Conservation (phyloP, 2,329 filamentous ascomycete species). For the Lithohypha guttulata region DNA sequence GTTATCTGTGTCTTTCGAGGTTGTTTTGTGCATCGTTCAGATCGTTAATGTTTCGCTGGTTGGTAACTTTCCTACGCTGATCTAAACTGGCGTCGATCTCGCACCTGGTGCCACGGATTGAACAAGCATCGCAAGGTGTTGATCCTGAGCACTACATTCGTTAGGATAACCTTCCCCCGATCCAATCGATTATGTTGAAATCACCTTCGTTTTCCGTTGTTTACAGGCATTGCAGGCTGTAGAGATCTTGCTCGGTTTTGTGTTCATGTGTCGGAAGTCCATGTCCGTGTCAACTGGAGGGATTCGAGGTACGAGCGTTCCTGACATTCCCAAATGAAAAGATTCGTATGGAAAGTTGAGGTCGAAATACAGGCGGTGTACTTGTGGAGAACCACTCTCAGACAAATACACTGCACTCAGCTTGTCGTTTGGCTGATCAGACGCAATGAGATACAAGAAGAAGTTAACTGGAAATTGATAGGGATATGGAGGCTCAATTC, state of each 20-base stretch:
- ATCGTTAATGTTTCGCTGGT: constrained; percentile 20
- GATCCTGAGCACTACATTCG: constrained; percentile 18
- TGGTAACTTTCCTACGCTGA: constrained; percentile 20
- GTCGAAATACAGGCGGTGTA: too few relatives aligned
- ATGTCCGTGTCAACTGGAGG: not conserved
- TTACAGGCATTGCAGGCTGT: constrained; percentile 21
- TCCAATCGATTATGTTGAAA: not conserved
- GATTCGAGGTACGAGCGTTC: constrained; percentile 17
- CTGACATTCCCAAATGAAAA: too few relatives aligned
- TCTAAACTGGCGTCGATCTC: constrained; percentile 19
- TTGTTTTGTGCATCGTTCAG: constrained; percentile 14
- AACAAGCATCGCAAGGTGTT: constrained; percentile 19
- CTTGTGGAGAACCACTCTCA: too few relatives aligned
- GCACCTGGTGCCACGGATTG: constrained; percentile 15
- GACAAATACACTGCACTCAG: too few relatives aligned
- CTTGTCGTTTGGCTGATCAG: too few relatives aligned
- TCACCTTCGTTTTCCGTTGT: constrained; percentile 19
- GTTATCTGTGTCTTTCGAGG: constrained; percentile 15
- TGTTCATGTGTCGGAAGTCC: constrained; percentile 8
- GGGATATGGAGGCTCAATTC: too few relatives aligned
- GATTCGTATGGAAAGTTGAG: too few relatives aligned
- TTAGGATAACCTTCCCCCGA: too few relatives aligned
- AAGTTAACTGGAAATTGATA: too few relatives aligned
- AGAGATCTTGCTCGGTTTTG: constrained; percentile 20
- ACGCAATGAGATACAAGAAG: too few relatives aligned